Conservation (phyloP, 2,329 filamentous ascomycete genomes). For the Thermoascus crustaceus region DNA sequence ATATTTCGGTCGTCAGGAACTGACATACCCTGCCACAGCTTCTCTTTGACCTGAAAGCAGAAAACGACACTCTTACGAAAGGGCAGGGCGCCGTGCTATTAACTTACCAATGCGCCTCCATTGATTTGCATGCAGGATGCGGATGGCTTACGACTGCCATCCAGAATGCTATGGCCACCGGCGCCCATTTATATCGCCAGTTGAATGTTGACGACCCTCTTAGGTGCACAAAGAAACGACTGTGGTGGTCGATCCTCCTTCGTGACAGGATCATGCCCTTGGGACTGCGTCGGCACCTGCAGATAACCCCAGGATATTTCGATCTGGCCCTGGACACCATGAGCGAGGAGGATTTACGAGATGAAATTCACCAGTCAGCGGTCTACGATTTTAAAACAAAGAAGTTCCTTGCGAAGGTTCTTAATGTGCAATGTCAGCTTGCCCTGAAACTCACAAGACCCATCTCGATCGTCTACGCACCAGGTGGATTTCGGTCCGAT, state of each 20-base stretch:
- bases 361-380: neutral
- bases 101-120: neutral
- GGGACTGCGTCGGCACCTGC: neutral
- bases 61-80: conserved; percentile 1
- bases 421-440: conserved; percentile 1
- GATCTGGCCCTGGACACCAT: neutral
- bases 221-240: neutral
- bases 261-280: neutral
- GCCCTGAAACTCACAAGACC: neutral
- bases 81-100: neutral
- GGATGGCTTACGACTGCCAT: neutral
- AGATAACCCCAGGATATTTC: neutral
- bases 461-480: conserved; percentile 1
- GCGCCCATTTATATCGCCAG: neutral
- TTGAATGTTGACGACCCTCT: neutral
- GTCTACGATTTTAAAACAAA: neutral
- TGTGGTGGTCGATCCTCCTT: conserved; percentile 2
- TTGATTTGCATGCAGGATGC: neutral
- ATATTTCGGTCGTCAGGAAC: neutral
- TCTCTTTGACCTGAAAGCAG: conserved; percentile 1
- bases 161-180: neutral
- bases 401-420: neutral
- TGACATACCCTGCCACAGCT: neutral
- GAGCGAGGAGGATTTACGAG: neutral
- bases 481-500: neutral